A percentile compares a stretch with the other conserved stretches of the same genome.
Evolutionary conservation across 768 basidiomycete species (phyloP).

Genomic region (Phaffia tasmanica): DNA sequence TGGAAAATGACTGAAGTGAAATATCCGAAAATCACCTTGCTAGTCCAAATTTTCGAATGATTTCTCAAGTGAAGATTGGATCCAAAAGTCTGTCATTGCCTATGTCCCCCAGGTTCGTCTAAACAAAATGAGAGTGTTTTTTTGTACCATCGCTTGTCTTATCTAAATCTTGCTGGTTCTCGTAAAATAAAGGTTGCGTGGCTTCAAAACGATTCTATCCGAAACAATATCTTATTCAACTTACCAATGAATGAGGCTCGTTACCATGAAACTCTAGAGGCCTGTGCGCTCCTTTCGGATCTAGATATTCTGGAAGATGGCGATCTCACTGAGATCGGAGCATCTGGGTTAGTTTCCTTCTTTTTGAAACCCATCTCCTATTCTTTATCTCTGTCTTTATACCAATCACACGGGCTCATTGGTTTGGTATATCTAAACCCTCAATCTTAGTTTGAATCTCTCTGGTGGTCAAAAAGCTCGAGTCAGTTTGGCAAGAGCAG

Average conservation of each 20-base stretch:
- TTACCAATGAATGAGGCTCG: slow-evolving; percentile 61
- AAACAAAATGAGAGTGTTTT: slow-evolving; percentile 41
- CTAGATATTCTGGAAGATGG: slow-evolving; percentile 70
- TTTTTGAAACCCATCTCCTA: background rate
- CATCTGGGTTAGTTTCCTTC: slow-evolving; percentile 31
- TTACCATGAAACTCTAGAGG: slow-evolving; percentile 66
- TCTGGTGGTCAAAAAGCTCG: slow-evolving; percentile 48
- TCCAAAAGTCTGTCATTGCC: slow-evolving; percentile 65
- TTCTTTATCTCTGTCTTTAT: background rate
- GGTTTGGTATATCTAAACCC: slow-evolving; percentile 43
- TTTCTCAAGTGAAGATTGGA: slow-evolving; percentile 52
- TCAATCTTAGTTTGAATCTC: slow-evolving; percentile 38
- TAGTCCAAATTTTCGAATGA: slow-evolving; percentile 28
- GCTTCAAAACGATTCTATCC: slow-evolving; percentile 55
- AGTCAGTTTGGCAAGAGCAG: slow-evolving; percentile 33
- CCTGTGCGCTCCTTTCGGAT: slow-evolving; percentile 63
- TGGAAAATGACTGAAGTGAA: too few species aligned
- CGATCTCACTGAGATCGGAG: slow-evolving; percentile 54
- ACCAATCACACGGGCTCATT: background rate
- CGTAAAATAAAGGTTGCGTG: background rate
- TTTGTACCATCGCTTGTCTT: background rate
- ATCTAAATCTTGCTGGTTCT: background rate
- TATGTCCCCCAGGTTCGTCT: slow-evolving; percentile 60
- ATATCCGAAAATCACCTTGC: too few species aligned
- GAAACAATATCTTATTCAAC: slow-evolving; percentile 67